Evolutionary conservation across 805 yeast species (phyloP).

Genomic region (Kluyveromyces siamensis): DNA sequence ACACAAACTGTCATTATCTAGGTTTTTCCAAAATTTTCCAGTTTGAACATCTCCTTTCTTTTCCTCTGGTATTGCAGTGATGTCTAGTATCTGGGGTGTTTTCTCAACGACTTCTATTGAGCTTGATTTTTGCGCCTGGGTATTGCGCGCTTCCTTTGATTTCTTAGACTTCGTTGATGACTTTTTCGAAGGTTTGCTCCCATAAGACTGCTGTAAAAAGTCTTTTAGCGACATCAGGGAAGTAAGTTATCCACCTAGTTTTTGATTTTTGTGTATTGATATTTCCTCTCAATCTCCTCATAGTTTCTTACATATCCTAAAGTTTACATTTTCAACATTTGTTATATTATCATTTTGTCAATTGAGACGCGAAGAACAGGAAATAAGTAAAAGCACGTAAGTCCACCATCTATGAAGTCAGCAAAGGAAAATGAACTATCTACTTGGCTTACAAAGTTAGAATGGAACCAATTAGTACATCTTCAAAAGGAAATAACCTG

Average conservation of each 20-base stretch:
- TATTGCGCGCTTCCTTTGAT: background rate
- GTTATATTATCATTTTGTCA: background rate
- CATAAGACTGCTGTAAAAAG: slow-evolving; percentile 1
- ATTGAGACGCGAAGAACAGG: background rate
- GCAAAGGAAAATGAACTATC: background rate
- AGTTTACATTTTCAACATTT: background rate
- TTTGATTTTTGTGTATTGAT: background rate
- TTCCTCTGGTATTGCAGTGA: background rate
- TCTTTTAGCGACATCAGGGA: slow-evolving; percentile 1
- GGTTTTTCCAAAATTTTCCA: slow-evolving; percentile 23
- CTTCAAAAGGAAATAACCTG: background rate
- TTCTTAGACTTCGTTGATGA: slow-evolving; percentile 7
- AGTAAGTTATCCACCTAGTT: background rate
- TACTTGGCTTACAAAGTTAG: background rate
- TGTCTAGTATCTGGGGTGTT: background rate
- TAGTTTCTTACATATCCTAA: too few species aligned
- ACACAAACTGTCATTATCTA: slow-evolving; percentile 17
- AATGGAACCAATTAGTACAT: slow-evolving; percentile 1
- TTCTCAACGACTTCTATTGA: background rate
- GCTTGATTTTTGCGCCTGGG: background rate
- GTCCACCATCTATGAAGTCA: background rate
- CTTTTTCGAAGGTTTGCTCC: background rate
- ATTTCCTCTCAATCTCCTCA: background rate
- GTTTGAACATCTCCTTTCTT: background rate
- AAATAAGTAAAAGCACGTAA: background rate